A percentile compares a stretch with the other conserved stretches of the same genome.
Conservation (phyloP, 2,329 filamentous ascomycete genomes). For the Colletotrichum somersetense region DNA sequence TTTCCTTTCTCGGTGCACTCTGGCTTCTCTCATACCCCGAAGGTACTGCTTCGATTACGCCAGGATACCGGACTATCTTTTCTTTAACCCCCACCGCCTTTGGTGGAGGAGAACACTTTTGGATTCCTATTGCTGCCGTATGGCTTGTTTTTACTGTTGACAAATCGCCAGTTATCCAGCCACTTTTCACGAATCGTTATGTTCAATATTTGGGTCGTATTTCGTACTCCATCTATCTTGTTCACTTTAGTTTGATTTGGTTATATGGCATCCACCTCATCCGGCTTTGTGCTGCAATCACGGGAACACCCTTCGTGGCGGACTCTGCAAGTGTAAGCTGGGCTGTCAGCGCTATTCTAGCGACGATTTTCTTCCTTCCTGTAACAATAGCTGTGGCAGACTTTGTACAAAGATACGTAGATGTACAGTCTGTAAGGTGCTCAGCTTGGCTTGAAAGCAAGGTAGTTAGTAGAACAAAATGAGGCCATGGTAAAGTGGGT, state of each 20-base stretch:
- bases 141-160: slow-evolving; percentile 26
- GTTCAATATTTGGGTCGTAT: slow-evolving; percentile 73
- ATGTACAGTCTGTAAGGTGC: slow-evolving; percentile 21
- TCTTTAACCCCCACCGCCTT: slow-evolving; percentile 3
- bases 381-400: slow-evolving; percentile 27
- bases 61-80: slow-evolving; percentile 15
- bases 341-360: neutral
- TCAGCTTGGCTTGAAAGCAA: slow-evolving; percentile 31
- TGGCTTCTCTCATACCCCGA: slow-evolving; percentile 29
- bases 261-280: slow-evolving; percentile 57
- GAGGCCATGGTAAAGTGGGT: neutral
- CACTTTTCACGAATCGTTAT: slow-evolving; percentile 69
- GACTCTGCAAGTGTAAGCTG: slow-evolving; percentile 11
- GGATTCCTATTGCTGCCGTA: slow-evolving; percentile 24
- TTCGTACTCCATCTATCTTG: slow-evolving; percentile 73
- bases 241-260: slow-evolving; percentile 73
- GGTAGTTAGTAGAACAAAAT: neutral
- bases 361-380: slow-evolving; percentile 14
- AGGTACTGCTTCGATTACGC: slow-evolving; percentile 1
- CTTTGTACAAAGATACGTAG: slow-evolving; percentile 27
- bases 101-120: slow-evolving; percentile 7
- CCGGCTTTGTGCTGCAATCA: slow-evolving; percentile 15
- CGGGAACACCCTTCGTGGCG: slow-evolving; percentile 6
- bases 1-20: slow-evolving; percentile 15
- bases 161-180: slow-evolving; percentile 60